These are phyloP conservation scores for Scopulariopsis brevicaulis DNA, from an alignment of 2,329 filamentous ascomycete species.

Conservation along the genomic window DNA sequence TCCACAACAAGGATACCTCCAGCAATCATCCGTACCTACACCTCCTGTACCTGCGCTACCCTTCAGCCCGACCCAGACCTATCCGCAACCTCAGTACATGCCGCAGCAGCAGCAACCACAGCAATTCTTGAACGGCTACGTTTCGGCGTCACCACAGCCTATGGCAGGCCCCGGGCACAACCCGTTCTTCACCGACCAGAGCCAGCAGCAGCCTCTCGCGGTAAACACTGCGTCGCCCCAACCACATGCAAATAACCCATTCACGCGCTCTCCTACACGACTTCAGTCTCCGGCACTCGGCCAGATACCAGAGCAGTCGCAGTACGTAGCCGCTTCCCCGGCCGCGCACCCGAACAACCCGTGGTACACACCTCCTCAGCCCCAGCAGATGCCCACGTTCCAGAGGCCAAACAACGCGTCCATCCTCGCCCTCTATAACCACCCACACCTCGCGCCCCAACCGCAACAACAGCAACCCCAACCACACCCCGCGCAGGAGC, in stretches of 20 bases:
- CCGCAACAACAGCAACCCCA: constrained; percentile 8
- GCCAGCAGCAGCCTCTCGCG: constrained; percentile 20
- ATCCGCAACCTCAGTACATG: constrained; percentile 16
- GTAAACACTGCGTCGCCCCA: constrained; percentile 25
- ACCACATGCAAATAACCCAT: constrained; percentile 31
- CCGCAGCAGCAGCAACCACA: constrained; percentile 31
- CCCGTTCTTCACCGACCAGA: constrained; percentile 1
- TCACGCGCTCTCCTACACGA: constrained; percentile 34
- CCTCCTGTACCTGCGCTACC: constrained; percentile 40
- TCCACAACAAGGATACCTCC: constrained; percentile 11
- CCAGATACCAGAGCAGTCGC: constrained; percentile 41
- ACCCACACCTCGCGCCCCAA: constrained; percentile 22
- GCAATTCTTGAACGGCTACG: constrained; percentile 16
- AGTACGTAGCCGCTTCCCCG: constrained; percentile 28
- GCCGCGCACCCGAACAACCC: constrained; percentile 5
- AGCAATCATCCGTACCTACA: constrained; percentile 60
- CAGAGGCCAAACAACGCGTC: constrained; percentile 56
- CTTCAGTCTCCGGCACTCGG: constrained; percentile 36
- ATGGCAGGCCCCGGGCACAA: neutral
- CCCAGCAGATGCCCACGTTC: neutral
- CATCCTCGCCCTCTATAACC: constrained; percentile 66
- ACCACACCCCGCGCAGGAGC: constrained; percentile 11
- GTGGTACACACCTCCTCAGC: neutral
- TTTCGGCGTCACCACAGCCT: constrained; percentile 1
- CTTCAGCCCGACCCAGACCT: constrained; percentile 17